These are phyloP conservation scores for Heritiera littoralis DNA, from an alignment of 345 rosid species.

Conservation along the genomic window DNA sequence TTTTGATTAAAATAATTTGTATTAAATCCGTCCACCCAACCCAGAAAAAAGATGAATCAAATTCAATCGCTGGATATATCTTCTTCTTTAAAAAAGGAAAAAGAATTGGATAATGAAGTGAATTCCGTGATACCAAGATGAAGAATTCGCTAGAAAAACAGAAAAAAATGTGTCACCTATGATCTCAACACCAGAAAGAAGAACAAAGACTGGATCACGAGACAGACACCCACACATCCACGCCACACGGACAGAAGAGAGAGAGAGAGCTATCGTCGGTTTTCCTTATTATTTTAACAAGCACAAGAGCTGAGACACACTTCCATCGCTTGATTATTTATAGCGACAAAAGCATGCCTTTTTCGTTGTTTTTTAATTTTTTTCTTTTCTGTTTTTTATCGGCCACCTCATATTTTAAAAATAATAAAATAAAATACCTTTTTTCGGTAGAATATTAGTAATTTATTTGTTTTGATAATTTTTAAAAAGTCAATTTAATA, in stretches of 20 bases:
- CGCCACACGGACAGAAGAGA: neutral
- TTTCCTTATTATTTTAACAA: neutral
- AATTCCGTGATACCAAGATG: slow-evolving; percentile 27
- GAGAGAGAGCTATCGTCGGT: neutral
- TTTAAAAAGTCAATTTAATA: neutral
- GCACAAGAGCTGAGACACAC: neutral
- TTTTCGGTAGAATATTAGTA: no score
- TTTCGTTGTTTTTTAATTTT: neutral
- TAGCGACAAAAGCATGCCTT: neutral
- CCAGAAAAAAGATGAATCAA: neutral
- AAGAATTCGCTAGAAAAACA: slow-evolving; percentile 7
- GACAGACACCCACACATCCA: neutral
- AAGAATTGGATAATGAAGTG: slow-evolving; percentile 6
- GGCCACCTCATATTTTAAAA: neutral
- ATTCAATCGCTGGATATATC: neutral
- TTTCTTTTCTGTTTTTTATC: neutral
- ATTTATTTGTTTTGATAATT: neutral
- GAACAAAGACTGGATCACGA: slow-evolving; percentile 19
- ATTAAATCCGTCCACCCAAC: neutral
- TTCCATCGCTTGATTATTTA: neutral
- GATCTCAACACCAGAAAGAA: slow-evolving; percentile 30
- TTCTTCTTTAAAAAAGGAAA: neutral
- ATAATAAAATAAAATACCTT: no score
- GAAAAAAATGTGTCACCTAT: slow-evolving; percentile 9
- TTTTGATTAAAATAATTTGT: neutral